Conservation (phyloP, 2,329 filamentous ascomycete genomes). For the Ophiocordyceps unilateralis region DNA sequence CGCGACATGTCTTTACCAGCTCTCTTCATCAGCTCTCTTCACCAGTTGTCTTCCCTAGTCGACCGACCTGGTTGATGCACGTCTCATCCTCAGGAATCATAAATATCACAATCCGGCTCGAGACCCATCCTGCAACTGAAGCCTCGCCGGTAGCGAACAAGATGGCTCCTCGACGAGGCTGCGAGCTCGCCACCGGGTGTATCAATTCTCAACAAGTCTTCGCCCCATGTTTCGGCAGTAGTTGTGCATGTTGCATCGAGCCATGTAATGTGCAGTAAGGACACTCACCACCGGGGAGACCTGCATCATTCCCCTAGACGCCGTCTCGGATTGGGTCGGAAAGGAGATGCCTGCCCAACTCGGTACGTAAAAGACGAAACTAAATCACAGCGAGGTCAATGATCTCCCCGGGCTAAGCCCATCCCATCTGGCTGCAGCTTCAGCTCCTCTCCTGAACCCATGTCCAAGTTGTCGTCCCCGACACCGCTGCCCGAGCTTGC, state of each 20-base stretch:
- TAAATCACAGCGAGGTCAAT: background rate
- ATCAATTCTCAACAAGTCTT: no score
- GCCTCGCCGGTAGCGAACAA: no score
- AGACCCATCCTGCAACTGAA: background rate
- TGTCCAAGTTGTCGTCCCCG: background rate
- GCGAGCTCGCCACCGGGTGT: no score
- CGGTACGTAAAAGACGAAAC: background rate
- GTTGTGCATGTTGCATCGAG: background rate
- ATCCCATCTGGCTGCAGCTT: background rate
- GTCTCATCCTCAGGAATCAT: background rate
- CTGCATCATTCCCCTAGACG: background rate
- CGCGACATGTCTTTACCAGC: background rate
- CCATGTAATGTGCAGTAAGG: no score
- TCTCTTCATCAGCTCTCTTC: no score
- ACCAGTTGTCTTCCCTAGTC: no score
- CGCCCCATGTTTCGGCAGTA: background rate
- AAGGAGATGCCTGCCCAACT: background rate
- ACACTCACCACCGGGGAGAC: background rate
- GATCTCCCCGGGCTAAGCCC: background rate
- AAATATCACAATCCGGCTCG: background rate
- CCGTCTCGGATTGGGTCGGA: background rate
- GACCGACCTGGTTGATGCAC: no score
- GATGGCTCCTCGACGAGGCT: no score
- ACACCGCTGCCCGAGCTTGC: background rate
- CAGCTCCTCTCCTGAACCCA: conserved; percentile 1